Percentiles rank a stretch among this genome's conserved stretches.
Evolutionary conservation across 108 stramenopile species (phyloP).

Genomic region (Aurantiochytrium sp.): DNA sequence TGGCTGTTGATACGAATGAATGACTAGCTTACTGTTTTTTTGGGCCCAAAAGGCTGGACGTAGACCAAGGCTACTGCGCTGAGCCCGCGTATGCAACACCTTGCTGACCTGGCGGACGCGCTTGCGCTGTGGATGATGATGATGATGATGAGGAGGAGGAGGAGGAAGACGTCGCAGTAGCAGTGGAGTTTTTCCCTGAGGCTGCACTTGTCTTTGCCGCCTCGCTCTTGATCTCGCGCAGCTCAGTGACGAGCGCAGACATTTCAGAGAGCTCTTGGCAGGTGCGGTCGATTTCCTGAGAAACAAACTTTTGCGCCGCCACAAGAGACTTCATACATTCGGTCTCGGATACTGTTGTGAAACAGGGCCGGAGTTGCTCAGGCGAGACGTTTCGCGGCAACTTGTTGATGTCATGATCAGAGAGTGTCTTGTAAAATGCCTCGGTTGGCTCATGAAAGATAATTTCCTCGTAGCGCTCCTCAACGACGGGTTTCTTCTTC

Average conservation of each 20-base stretch:
- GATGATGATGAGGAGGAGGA: no score
- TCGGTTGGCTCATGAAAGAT: constrained; percentile 68
- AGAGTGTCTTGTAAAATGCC: constrained; percentile 30
- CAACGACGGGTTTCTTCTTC: constrained; percentile 64
- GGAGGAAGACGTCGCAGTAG: no score
- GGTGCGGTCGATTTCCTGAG: background rate
- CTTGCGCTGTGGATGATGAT: no score
- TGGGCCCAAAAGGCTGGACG: no score
- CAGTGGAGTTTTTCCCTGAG: no score
- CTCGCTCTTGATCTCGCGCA: background rate
- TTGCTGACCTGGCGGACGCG: no score
- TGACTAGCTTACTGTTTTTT: no score
- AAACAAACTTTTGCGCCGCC: background rate
- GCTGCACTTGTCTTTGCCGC: background rate
- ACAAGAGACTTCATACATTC: background rate
- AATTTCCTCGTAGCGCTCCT: constrained; percentile 89
- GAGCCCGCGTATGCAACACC: no score
- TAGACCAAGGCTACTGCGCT: no score
- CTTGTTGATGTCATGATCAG: background rate
- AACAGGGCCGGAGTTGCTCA: background rate
- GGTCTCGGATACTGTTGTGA: background rate
- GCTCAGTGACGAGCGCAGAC: background rate
- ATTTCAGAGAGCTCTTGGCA: background rate
- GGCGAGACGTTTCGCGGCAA: background rate
- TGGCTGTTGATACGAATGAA: no score